phyloP scores from a whole-genome alignment of 441 rosid genomes.

The Populus tomentosa region DNA sequence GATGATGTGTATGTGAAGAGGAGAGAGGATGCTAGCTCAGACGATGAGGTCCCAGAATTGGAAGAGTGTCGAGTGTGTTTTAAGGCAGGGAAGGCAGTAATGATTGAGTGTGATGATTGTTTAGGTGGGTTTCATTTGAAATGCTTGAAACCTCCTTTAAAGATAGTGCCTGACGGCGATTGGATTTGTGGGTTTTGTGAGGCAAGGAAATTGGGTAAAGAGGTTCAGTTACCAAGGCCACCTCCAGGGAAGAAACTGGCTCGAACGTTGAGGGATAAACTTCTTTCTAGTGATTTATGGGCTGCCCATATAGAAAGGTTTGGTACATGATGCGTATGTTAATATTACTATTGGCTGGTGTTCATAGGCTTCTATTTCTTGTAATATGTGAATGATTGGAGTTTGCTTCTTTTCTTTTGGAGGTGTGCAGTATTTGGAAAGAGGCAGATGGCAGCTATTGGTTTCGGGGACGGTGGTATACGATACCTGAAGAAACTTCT shows the following conservation, averaged over 20 bases:
- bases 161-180: conserved; percentile 78
- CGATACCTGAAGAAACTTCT: conserved; percentile 90
- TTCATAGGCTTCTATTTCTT: background rate
- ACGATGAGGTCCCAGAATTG: conserved; percentile 56
- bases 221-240: conserved; percentile 46
- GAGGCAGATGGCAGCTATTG: conserved; percentile 64
- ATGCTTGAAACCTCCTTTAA: conserved; percentile 83
- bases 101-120: conserved; percentile 92
- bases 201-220: conserved; percentile 49
- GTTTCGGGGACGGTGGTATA: conserved; percentile 75
- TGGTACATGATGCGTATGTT: background rate
- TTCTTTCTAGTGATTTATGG: conserved; percentile 83
- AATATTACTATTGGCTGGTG: background rate
- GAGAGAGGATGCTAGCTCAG: conserved; percentile 64
- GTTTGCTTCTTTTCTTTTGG: background rate
- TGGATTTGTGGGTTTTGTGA: conserved; percentile 82
- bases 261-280: conserved; percentile 86
- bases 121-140: conserved; percentile 90
- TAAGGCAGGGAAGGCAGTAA: conserved; percentile 48
- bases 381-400: conserved; percentile 1
- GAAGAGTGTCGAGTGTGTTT: conserved; percentile 91
- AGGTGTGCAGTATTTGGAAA: conserved; percentile 65
- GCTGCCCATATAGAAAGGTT: conserved; percentile 79
- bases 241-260: conserved; percentile 58
- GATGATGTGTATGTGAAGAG: conserved; percentile 87